Base-by-base conservation (phyloP, 164 flowering plant genomes). In the Pachysandra terminalis region DNA sequence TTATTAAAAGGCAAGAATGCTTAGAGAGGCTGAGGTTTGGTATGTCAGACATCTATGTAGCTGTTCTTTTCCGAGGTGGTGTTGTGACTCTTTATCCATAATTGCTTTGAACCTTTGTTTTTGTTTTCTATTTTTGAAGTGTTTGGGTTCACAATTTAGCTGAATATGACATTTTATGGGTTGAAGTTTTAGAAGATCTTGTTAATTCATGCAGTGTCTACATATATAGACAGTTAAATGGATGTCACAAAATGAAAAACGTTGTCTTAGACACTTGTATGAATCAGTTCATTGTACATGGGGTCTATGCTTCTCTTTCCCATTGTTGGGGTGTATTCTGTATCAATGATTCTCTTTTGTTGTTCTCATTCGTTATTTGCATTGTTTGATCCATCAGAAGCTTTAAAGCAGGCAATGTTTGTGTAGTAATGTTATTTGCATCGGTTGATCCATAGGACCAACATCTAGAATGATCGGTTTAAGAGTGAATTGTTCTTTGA, bases 11-110 rank as follows among this genome's bases (percentile, higher is more conserved):
- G 45, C 25, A n/a, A 48, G 70, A 19, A 28, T 65, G 80, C 72
- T 55, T 85, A 80, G 76, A 57, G 5, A 61, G 67, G 49, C 45
- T 17, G 65, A 48, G 71, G 26, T 41, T 70, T 61, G 73, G 65
- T 76, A 59, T 74, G 73, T 61, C 73, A 78, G 53, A 68, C 74
- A 56, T 67, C 71, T 72, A 56, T 68, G 75, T 75, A 71, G 77
- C 70, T 59, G 72, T n/a, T 74, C 21, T 61, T 68, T 61, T 28
- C 64, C 21, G 54, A 27, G 56, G 54, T 62, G 68, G 62, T 69
- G 32, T 65, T 68, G 49, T 64, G 57, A 69, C 64, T 65, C 62
- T 68, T 68, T 58, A 48, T 70, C 60, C 55, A 61, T 63, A 15
- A 53, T 55, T 66, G 61, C 51, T 37, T 15, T 56, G 59, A 61